Evolutionary conservation across 805 yeast genomes (phyloP), one percentile per base, ranked within the genome.

Genomic region (Metschnikowia reukaufii): DNA sequence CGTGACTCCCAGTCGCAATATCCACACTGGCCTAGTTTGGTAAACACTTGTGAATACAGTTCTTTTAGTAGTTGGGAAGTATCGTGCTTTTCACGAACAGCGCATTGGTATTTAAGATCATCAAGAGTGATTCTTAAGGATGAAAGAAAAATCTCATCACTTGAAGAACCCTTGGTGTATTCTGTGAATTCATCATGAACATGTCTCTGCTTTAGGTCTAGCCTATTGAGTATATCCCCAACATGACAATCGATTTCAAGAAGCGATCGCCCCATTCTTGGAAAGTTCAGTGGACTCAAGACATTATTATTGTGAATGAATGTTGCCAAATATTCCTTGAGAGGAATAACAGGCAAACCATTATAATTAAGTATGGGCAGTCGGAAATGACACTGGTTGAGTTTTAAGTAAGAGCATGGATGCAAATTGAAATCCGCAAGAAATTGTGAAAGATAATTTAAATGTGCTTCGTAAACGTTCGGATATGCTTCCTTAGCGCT

Each of bases 391-490:
- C 78, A 66, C 4, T 67, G 53, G 2, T 61, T 56, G 0, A 84
- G 47, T 15, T 74, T 66, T 18, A 91, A 49, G 92, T 96, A 88
- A 4, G 84, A 82, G 63, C 97, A 88, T 1, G 96, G 95, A 60
- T 76, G 88, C 25, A 92, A 64, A 59, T 92, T 91, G 65, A 77
- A 89, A 60, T 94, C 99, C 0, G 86, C 73, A 21, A 88, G 63
- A 59, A 92, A 89, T 59, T 94, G 97, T 6, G 88, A 63, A 1
- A 79, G 59, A 55, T 73, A 85, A 0, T 96, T 90, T 10, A 92
- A 74, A 59, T 94, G 98, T 0, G 90, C 73, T 58, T 94, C 99
- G 61, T 71, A 88, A 0, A 70, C 52, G 2, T 45, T 38, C 4
- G 50, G 50, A 12, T 15, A 21, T 2, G 33, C 17, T 3, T 29